Evolutionary conservation across 495 filamentous ascomycete genomes (phyloP), one percentile per base, ranked within the genome.

Genomic region (Penicillium bovifimosum): DNA sequence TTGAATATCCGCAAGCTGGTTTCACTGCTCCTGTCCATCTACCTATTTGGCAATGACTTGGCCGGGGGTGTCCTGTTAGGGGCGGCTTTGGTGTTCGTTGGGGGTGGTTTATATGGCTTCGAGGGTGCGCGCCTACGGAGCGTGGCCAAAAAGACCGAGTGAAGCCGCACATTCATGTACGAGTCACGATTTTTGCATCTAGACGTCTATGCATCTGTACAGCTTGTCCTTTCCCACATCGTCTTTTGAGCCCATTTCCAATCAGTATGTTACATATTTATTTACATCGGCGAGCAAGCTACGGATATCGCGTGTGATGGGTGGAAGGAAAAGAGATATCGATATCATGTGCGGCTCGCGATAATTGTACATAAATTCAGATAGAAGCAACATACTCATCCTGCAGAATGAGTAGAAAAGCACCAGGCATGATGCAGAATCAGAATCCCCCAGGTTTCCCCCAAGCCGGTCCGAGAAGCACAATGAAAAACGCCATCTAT

Each of bases 1-100:
- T 78, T 98, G 24, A 98, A 97, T 66, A 86, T 98, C 42, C 80
- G 93, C 59, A 98, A 98, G 69, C 75, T 98, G n/a, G 84, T 95
- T 16, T 95, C 89, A 53, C 78, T 97, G 49, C 65, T 96, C 54
- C 61, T 97, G 34, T 96, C 92, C 53, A 91, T 96, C 53, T 90
- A 87, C 76, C 65, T 97, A 3, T 98, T 98, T 69, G 93, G 92
- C 8, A 96, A 97, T 63, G 62, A 78, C 29, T 68, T 98, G 55
- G 79, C 83, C 0, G 68, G 74, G 3, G 85, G 88, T 33, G 92
- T 96, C 38, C 64, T 95, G 35, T 50, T 88, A 11, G 93, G 93
- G 18, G 91, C 91, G 2, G 71, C 78, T 5, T 76, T 96, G 31
- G 95, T 97, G 10, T 97, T 96, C 73, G 74, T 81, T 10, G 90